Evolutionary conservation across 345 rosid species (phyloP), one percentile per base, ranked within the genome.

Genomic region (Xanthoceras sorbifolium): DNA sequence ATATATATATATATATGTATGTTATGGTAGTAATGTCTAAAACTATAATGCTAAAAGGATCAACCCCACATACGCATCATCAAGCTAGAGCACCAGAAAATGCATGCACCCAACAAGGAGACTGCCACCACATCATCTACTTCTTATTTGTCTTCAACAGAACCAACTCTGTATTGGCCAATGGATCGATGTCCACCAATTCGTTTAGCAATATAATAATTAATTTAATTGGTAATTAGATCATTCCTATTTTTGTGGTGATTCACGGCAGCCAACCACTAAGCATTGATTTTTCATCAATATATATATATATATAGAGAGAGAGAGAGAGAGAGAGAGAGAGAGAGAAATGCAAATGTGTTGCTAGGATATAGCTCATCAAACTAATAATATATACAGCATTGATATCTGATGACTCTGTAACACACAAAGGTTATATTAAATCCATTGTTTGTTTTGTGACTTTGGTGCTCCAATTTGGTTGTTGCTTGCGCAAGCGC

Each of bases 101-200:
- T 83, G 50, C 74, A 72, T 83, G 50, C 74, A 76, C 77, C 83
- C 69, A 76, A 36, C 52, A 38, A 64, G 81, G 40, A 73, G 42
- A 62, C 71, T 71, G 76, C 42, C 68, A 28, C 42, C 42, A n/a
- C n/a, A n/a, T n/a, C 66, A 61, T 76, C 74, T 46, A 75, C 79
- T 77, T 75, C 80, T 80, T 42, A 38, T 73, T 78, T 64, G n/a
- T 62, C 61, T 36, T 36, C 36, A 60, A 69, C 71, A 74, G 8
- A 74, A 40, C 77, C 63, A 74, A 52, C 75, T 80, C 42, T 40
- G 18, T 61, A 72, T 78, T 87, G 85, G 85, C 89, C 89, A 83
- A 84, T 78, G 82, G 83, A 42, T 42, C 12, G 44, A 84, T 76
- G 64, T 69, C 86, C 80, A 86, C 82, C 80, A 75, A 80, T 71